Conservation (phyloP, 2,329 filamentous ascomycete species). For the Beauveria sp. region DNA sequence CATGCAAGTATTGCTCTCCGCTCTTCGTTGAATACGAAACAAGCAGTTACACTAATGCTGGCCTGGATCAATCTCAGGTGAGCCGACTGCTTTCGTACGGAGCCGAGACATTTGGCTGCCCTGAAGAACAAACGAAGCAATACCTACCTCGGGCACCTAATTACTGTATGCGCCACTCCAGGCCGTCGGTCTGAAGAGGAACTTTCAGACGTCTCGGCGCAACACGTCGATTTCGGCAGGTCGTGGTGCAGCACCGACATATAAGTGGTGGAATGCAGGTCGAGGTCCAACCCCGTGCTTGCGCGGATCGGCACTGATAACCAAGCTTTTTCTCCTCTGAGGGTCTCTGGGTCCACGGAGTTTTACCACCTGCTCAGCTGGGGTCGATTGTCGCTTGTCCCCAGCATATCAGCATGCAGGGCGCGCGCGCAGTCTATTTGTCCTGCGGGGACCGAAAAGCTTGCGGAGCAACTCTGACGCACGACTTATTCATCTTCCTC, state of each 20-base stretch:
- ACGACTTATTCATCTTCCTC: background rate
- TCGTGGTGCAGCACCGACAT: constrained; percentile 6
- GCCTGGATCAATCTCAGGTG: background rate
- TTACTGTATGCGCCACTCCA: background rate
- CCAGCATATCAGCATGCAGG: constrained; percentile 2
- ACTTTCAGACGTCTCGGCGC: background rate
- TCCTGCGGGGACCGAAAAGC: background rate
- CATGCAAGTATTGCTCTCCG: background rate
- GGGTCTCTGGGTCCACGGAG: background rate
- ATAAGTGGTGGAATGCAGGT: constrained; percentile 6
- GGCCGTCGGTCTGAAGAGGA: background rate
- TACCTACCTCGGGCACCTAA: too few species aligned
- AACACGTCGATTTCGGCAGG: constrained; percentile 3
- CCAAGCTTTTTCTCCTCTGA: background rate
- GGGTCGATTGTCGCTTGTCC: too few species aligned
- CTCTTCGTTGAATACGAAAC: background rate
- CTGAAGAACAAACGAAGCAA: too few species aligned
- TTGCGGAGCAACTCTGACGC: background rate
- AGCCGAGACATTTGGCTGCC: background rate
- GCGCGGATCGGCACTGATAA: constrained; percentile 6
- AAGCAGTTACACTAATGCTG: background rate
- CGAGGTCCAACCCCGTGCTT: background rate
- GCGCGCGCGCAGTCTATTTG: background rate
- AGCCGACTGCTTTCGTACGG: background rate
- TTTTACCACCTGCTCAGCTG: background rate